Percentiles rank a stretch among this genome's conserved stretches.
These are phyloP conservation scores for Phytopythium oedochilum DNA, from an alignment of 352 stramenopile genomes.

Conservation along the genomic window DNA sequence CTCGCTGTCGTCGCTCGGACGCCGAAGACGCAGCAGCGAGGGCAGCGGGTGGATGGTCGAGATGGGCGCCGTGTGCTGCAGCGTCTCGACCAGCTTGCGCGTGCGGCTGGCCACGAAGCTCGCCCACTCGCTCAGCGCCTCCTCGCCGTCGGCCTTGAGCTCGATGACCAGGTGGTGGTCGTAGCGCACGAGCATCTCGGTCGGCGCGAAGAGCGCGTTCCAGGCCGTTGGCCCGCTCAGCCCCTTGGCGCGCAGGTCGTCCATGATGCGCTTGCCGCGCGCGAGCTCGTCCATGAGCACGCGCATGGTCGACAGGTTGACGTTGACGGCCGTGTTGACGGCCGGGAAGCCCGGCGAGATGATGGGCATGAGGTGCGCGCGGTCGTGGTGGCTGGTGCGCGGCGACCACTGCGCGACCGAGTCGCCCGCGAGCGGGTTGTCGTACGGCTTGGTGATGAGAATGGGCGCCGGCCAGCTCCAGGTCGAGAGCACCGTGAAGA, in stretches of 20 bases:
- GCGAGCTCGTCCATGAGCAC: slow-evolving; percentile 76
- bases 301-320: slow-evolving; percentile 69
- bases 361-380: slow-evolving; percentile 82
- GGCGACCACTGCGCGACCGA: slow-evolving; percentile 66
- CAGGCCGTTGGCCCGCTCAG: slow-evolving; percentile 65
- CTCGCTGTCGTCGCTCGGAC: slow-evolving; percentile 2
- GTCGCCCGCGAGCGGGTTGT: slow-evolving; percentile 23
- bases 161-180: slow-evolving; percentile 79
- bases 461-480: slow-evolving; percentile 84
- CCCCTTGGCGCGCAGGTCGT: slow-evolving; percentile 58
- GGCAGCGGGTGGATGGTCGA: slow-evolving; percentile 67
- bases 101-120: slow-evolving; percentile 81
- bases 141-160: slow-evolving; percentile 43
- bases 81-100: slow-evolving; percentile 77
- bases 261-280: slow-evolving; percentile 68
- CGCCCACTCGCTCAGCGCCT: slow-evolving; percentile 57
- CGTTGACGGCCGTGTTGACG: slow-evolving; percentile 83
- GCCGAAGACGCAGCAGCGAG: slow-evolving; percentile 37
- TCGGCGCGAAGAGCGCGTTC: slow-evolving; percentile 69
- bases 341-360: slow-evolving; percentile 81
- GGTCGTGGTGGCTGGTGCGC: slow-evolving; percentile 69
- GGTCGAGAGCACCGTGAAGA: slow-evolving; percentile 73
- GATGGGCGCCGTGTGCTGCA: slow-evolving; percentile 64
- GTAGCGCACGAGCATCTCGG: slow-evolving; percentile 80
- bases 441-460: slow-evolving; percentile 53